phyloP scores from a whole-genome alignment of 2,329 filamentous ascomycete species.

The Gyromitra esculenta region DNA sequence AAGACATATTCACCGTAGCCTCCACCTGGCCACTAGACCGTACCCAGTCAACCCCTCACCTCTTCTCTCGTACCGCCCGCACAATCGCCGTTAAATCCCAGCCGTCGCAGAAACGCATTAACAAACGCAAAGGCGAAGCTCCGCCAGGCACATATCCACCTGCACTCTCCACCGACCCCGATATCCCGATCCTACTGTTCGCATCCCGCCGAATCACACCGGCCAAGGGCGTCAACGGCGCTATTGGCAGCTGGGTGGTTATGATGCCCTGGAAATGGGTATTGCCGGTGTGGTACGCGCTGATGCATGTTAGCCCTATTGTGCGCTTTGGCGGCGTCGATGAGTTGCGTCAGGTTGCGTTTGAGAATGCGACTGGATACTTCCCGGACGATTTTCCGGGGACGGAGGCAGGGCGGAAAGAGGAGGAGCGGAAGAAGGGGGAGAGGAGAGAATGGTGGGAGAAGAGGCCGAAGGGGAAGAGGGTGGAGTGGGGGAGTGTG shows the following conservation, averaged over 20 bases:
- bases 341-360: conserved; percentile 80
- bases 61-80: conserved; percentile 76
- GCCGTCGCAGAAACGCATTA: conserved; percentile 81
- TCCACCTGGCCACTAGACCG: conserved; percentile 74
- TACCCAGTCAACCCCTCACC: conserved; percentile 62
- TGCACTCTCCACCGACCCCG: conserved; percentile 71
- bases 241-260: conserved; percentile 80
- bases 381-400: conserved; percentile 87
- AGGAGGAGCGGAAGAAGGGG: conserved; percentile 75
- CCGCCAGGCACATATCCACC: conserved; percentile 72
- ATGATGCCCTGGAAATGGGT: conserved; percentile 92
- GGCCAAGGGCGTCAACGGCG: conserved; percentile 61
- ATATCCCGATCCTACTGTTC: conserved; percentile 79
- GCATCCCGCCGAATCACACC: conserved; percentile 66
- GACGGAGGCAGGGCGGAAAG: conserved; percentile 81
- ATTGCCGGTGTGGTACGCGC: conserved; percentile 81
- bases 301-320: conserved; percentile 79
- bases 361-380: conserved; percentile 80
- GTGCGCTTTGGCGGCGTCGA: conserved; percentile 82
- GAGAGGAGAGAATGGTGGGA: conserved; percentile 74
- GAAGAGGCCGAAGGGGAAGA: conserved; percentile 81
- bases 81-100: conserved; percentile 70
- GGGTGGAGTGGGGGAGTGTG: conserved; percentile 77
- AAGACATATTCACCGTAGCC: conserved; percentile 68
- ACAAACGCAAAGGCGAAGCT: conserved; percentile 74